These are phyloP conservation scores for Blastomyces emzantsi DNA, from an alignment of 2,329 filamentous ascomycete genomes.

Conservation along the genomic window DNA sequence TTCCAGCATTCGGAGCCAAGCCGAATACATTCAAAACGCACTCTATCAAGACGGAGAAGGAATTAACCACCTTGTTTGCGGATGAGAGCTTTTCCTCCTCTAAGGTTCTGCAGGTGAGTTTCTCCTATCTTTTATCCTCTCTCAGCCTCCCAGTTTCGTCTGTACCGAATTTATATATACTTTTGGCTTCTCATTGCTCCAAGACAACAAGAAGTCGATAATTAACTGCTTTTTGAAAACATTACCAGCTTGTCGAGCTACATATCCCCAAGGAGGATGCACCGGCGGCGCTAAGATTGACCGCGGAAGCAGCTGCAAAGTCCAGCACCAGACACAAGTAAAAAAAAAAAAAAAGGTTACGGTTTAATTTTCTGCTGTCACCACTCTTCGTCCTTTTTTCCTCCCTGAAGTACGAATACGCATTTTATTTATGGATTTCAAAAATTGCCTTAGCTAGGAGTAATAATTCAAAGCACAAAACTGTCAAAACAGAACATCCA, in stretches of 20 bases:
- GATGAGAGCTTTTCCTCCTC: constrained; percentile 53
- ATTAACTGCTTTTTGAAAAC: constrained; percentile 31
- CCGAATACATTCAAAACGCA: constrained; percentile 51
- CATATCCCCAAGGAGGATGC: constrained; percentile 71
- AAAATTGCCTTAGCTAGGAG: not conserved
- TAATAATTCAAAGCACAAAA: no score
- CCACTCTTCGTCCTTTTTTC: not conserved
- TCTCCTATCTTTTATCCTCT: not conserved
- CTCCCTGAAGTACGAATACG: no score
- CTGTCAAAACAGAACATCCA: no score
- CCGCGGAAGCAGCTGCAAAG: constrained; percentile 58
- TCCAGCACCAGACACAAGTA: constrained; percentile 42
- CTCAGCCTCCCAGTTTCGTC: not conserved
- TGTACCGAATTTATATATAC: not conserved
- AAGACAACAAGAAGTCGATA: not conserved
- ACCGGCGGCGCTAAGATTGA: constrained; percentile 57
- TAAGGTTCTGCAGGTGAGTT: constrained; percentile 31
- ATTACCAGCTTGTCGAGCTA: constrained; percentile 62
- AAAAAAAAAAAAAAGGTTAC: not conserved
- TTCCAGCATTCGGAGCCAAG: constrained; percentile 56
- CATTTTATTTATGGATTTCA: not conserved
- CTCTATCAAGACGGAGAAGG: constrained; percentile 55
- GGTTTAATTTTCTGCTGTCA: not conserved
- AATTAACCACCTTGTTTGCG: constrained; percentile 55
- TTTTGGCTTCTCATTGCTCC: not conserved